phyloP scores from a whole-genome alignment of 192 early-diverging fungal species.

The Coemansia sp. region DNA sequence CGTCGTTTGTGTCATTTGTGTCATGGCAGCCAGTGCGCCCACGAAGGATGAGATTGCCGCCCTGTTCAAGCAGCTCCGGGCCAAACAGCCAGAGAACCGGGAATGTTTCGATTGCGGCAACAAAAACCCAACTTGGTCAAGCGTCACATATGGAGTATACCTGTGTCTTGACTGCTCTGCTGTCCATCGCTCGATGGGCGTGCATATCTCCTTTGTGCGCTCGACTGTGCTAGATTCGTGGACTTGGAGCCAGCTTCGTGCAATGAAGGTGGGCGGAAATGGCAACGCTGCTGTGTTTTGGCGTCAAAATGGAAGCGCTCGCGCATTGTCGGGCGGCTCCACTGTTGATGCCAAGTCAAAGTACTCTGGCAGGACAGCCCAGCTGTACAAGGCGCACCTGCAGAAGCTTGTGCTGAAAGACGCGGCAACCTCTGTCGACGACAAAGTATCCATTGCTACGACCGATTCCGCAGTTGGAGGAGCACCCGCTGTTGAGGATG shows the following conservation, averaged over 20 bases:
- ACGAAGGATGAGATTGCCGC: conserved; percentile 44
- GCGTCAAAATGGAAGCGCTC: conserved; percentile 63
- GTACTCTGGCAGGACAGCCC: conserved; percentile 73
- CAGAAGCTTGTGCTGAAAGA: conserved; percentile 72
- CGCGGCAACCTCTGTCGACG: conserved; percentile 25
- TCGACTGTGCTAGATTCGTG: conserved; percentile 89
- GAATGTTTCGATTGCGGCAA: conserved; percentile 93
- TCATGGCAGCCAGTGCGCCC: conserved; percentile 34
- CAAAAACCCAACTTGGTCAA: conserved; percentile 95
- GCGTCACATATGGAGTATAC: conserved; percentile 92
- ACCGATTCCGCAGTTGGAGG: neutral
- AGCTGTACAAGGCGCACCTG: conserved; percentile 81
- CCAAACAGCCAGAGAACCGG: conserved; percentile 55
- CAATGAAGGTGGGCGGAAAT: conserved; percentile 91
- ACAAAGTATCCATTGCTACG: conserved; percentile 23
- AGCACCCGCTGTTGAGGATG: conserved; percentile 16
- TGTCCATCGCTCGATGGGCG: conserved; percentile 94
- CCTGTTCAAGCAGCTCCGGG: conserved; percentile 48
- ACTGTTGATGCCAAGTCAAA: conserved; percentile 76
- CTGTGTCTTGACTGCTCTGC: conserved; percentile 96
- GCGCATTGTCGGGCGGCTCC: conserved; percentile 23
- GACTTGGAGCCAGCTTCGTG: conserved; percentile 88
- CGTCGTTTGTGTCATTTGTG: neutral
- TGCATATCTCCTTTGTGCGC: conserved; percentile 96
- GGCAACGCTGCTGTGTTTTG: conserved; percentile 78